These are phyloP conservation scores for Cercospora citrullina DNA, from an alignment of 2,329 filamentous ascomycete species.

Conservation along the genomic window DNA sequence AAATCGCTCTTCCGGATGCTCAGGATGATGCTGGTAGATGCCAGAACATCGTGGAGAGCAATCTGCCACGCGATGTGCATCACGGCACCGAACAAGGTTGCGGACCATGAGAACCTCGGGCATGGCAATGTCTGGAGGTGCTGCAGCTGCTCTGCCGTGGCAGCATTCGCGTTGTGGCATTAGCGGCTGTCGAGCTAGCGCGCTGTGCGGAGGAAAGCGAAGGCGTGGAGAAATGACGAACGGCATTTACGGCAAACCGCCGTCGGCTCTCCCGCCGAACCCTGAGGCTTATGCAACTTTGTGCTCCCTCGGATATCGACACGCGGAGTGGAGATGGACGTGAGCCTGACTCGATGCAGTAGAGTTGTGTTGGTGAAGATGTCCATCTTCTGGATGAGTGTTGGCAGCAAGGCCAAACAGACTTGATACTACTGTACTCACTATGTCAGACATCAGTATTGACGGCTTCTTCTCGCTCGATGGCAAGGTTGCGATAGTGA, in stretches of 20 bases:
- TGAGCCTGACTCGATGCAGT: constrained; percentile 3
- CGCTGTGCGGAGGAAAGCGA: background rate
- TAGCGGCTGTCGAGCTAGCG: background rate
- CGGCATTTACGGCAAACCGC: constrained; percentile 15
- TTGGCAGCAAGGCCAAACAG: background rate
- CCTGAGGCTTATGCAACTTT: constrained; percentile 2
- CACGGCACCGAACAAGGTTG: background rate
- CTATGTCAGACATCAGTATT: constrained; percentile 60
- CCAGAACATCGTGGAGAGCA: background rate
- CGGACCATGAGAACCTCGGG: constrained; percentile 21
- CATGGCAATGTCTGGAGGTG: constrained; percentile 9
- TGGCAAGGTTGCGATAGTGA: constrained; percentile 80
- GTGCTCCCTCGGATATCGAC: constrained; percentile 7
- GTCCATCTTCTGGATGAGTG: background rate
- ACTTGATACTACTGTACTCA: background rate
- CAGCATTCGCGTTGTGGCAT: background rate
- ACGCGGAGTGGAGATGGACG: background rate
- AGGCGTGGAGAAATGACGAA: background rate
- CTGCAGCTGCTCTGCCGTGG: background rate
- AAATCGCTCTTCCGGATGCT: background rate
- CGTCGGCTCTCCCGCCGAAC: background rate
- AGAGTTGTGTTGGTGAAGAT: background rate
- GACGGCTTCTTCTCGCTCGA: constrained; percentile 79
- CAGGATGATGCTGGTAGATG: background rate
- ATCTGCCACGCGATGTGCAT: background rate